These are phyloP conservation scores for Hypoxylon perforatum DNA, from an alignment of 495 filamentous ascomycete genomes.

Conservation along the genomic window DNA sequence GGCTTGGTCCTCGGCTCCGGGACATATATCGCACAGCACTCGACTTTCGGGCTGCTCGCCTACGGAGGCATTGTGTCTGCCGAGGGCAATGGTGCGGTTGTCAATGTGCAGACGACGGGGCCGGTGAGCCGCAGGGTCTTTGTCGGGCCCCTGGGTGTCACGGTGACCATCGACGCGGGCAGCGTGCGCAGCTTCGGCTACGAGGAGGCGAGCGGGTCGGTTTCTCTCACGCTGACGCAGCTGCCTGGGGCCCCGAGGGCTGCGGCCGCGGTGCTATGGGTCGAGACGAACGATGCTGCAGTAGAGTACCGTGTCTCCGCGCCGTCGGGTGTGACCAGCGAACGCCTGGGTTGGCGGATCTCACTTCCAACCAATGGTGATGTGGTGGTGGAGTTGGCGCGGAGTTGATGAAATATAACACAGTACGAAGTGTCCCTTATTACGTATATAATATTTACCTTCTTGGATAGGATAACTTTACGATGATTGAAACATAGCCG, in stretches of 20 bases:
- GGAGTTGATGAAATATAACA: background rate
- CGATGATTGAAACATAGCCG: too few species aligned
- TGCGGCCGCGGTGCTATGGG: conserved; percentile 38
- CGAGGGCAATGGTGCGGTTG: background rate
- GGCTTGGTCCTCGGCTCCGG: conserved; percentile 57
- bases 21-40: conserved; percentile 56
- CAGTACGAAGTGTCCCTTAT: background rate
- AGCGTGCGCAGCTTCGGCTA: conserved; percentile 49
- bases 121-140: conserved; percentile 55
- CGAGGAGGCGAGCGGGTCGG: conserved; percentile 19
- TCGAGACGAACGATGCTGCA: conserved; percentile 18
- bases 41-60: conserved; percentile 50
- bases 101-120: conserved; percentile 52
- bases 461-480: background rate
- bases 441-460: background rate
- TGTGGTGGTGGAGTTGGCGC: conserved; percentile 25
- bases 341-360: conserved; percentile 26
- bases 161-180: conserved; percentile 55
- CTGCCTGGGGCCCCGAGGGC: conserved; percentile 32
- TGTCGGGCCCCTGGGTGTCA: conserved; percentile 54
- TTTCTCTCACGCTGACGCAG: conserved; percentile 41
- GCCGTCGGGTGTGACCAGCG: background rate
- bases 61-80: conserved; percentile 53
- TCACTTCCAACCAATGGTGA: conserved; percentile 18
- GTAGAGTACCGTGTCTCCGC: conserved; percentile 10